Base-by-base conservation (phyloP, 2,329 filamentous ascomycete species). In the Aureobasidium sp. region DNA sequence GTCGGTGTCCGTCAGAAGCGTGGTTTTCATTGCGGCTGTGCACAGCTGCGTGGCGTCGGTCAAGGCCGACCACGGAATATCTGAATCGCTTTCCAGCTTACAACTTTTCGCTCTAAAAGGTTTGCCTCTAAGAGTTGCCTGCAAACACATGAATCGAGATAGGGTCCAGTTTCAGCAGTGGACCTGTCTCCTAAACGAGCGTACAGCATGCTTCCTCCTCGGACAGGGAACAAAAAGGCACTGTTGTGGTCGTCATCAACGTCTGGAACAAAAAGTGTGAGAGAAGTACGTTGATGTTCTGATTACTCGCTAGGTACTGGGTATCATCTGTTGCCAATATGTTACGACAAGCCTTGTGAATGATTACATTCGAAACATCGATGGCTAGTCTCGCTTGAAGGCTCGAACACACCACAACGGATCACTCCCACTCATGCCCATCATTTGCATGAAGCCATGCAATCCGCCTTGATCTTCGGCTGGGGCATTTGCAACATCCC, bases 351-450 rank as follows among this genome's bases (percentile, higher is more conserved):
- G 17, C 6, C 47, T 50, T 33, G 15, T 9, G 47, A 35, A 19
- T 11, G 8, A 35, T 14, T 5, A 19, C 11, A 14, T 8, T 27
- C 24, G 47, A 31, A 6, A 31, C 2, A 6, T 22, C 29, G n/a
- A 22, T 14, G 19, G 33, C 45, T 60, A 60, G 45, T 49, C 57
- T 33, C 9, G 24, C 33, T 50, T 60, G 57, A 60, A 40, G 15
- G 68, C 77, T 65, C 77, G 70, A 2, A 79, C 76, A 45, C 78
- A 74, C 74, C 75, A 78, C 40, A 79, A 59, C n/a, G 76, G 76
- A 73, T 79, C 75, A 50, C 71, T 63, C 56, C 63, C 64, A 56
- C 67, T 66, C 70, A 72, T 73, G 48, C 66, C 71, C 68, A 69
- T 70, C 68, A 62, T 67, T 31, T 64, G 63, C 69, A 69, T 74